phyloP scores from a whole-genome alignment of 2,329 filamentous ascomycete species.

The Tolypocladium amazonense region DNA sequence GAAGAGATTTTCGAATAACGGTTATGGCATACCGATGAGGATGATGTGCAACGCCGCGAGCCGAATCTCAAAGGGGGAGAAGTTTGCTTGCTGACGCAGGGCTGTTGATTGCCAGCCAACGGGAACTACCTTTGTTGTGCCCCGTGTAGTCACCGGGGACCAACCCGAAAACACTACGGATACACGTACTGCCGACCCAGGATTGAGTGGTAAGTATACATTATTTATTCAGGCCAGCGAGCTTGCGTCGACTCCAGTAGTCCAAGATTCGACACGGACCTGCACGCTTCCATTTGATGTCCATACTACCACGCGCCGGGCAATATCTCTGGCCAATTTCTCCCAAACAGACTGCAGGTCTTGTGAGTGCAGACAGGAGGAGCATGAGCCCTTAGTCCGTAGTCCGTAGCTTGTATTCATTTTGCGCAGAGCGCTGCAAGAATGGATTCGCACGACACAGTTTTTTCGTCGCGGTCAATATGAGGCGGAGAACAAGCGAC shows the following conservation, averaged over 20 bases:
- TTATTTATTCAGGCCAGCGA: neutral
- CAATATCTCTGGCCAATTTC: too few relatives aligned
- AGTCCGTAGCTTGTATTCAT: too few relatives aligned
- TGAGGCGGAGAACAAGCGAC: too few relatives aligned
- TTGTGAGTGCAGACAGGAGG: too few relatives aligned
- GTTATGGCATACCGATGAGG: neutral
- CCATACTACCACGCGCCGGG: too few relatives aligned
- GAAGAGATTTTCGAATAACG: neutral
- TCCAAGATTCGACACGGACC: neutral
- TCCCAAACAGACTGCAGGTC: too few relatives aligned
- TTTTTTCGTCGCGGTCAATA: too few relatives aligned
- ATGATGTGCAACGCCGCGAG: neutral
- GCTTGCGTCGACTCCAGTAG: neutral
- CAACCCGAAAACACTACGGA: neutral
- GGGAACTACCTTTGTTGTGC: too few relatives aligned
- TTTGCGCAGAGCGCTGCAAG: too few relatives aligned
- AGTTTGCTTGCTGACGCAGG: neutral
- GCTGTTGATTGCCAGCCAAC: neutral
- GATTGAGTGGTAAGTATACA: neutral
- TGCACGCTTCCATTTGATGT: neutral
- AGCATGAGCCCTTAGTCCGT: too few relatives aligned
- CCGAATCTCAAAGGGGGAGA: neutral
- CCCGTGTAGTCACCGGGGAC: too few relatives aligned
- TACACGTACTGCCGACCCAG: neutral
- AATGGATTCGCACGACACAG: too few relatives aligned